Evolutionary conservation across 768 basidiomycete species (phyloP).

Genomic region (Hypsizygus marmoreus): DNA sequence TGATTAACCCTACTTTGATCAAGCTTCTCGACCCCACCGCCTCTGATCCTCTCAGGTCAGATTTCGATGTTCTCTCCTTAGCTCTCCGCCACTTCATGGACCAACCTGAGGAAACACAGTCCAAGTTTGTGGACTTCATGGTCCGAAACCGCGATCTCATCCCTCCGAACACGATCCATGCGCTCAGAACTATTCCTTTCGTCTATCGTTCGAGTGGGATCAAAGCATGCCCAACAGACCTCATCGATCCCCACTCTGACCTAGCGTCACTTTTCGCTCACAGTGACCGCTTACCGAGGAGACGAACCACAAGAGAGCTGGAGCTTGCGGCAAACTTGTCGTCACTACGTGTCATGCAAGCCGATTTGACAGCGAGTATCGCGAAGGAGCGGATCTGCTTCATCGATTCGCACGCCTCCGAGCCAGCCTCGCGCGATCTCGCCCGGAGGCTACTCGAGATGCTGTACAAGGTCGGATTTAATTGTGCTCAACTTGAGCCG

Average conservation of each 20-base stretch:
- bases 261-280: slow-evolving; percentile 29
- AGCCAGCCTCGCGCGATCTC: slow-evolving; percentile 6
- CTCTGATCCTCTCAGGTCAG: slow-evolving; percentile 15
- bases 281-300: slow-evolving; percentile 15
- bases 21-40: slow-evolving; percentile 24
- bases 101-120: slow-evolving; percentile 28
- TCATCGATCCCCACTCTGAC: slow-evolving; percentile 33
- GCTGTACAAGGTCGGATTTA: slow-evolving; percentile 18
- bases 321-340: slow-evolving; percentile 20
- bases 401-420: slow-evolving; percentile 24
- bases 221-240: slow-evolving; percentile 21
- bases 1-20: slow-evolving; percentile 21
- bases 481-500: slow-evolving; percentile 5
- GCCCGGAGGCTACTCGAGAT: slow-evolving; percentile 25
- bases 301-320: slow-evolving; percentile 1
- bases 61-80: slow-evolving; percentile 26
- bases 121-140: slow-evolving; percentile 29
- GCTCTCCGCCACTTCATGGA: slow-evolving; percentile 28
- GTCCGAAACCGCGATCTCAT: slow-evolving; percentile 21
- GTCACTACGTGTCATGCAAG: slow-evolving; percentile 28
- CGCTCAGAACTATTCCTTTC: slow-evolving; percentile 27
- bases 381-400: slow-evolving; percentile 36
- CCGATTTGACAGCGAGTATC: slow-evolving; percentile 28
- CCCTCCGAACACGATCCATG: slow-evolving; percentile 24
- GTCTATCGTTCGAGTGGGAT: slow-evolving; percentile 24